phyloP scores from a whole-genome alignment of 2,329 filamentous ascomycete genomes.

The Beauveria rudraprayagi region DNA sequence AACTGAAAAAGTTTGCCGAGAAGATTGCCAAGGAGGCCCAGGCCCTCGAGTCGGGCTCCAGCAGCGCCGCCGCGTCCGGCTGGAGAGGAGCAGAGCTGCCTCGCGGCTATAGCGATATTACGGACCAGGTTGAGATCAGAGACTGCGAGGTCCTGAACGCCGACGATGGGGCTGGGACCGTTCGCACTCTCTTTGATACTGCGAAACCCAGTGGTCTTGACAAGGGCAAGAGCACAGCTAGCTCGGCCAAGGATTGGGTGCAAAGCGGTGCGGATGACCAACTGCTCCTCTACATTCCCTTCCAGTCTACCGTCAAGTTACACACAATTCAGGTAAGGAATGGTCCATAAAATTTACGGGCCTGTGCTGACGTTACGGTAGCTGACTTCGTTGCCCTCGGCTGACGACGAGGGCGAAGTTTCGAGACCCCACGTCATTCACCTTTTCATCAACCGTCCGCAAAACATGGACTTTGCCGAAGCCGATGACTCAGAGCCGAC shows the following conservation, averaged over 20 bases:
- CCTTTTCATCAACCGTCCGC: conserved; percentile 79
- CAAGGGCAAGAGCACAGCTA: conserved; percentile 44
- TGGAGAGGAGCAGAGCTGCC: conserved; percentile 75
- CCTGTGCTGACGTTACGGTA: conserved; percentile 28
- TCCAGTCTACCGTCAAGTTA: conserved; percentile 80
- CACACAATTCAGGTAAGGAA: conserved; percentile 62
- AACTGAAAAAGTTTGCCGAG: conserved; percentile 62
- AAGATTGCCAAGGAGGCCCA: conserved; percentile 62
- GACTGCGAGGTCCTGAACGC: conserved; percentile 83
- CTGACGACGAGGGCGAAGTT: conserved; percentile 61
- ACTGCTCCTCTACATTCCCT: conserved; percentile 85
- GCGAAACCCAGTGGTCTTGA: conserved; percentile 57
- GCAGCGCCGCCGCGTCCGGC: conserved; percentile 24
- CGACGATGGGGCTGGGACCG: conserved; percentile 65
- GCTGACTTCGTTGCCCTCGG: conserved; percentile 69
- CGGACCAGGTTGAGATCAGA: conserved; percentile 68
- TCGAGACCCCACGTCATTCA: conserved; percentile 78
- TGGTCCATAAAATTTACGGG: neutral
- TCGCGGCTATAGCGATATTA: conserved; percentile 76
- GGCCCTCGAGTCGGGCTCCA: conserved; percentile 36
- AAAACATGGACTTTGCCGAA: conserved; percentile 91
- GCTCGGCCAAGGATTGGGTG: conserved; percentile 65
- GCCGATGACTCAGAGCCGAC: conserved; percentile 78
- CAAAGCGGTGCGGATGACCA: conserved; percentile 97
- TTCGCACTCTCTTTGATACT: conserved; percentile 64